These are phyloP conservation scores for Penicillium sp. DNA, from an alignment of 2,329 filamentous ascomycete species.

Conservation along the genomic window DNA sequence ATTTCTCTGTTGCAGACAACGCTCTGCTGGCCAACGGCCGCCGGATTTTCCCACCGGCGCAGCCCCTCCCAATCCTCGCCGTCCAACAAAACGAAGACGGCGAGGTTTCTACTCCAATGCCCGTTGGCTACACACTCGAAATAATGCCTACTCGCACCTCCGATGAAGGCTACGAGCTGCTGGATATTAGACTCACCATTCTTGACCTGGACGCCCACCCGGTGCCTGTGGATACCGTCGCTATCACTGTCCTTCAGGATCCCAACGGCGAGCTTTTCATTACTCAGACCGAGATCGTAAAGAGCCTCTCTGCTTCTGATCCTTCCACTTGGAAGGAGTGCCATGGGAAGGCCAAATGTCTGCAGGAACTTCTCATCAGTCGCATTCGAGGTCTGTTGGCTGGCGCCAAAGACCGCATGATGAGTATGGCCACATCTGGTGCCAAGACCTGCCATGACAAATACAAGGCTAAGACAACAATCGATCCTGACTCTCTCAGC, in stretches of 20 bases:
- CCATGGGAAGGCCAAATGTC: conserved; percentile 39
- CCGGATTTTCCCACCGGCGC: conserved; percentile 39
- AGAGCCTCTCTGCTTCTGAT: conserved; percentile 35
- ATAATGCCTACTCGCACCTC: conserved; percentile 32
- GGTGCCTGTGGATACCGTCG: conserved; percentile 44
- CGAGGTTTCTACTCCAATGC: conserved; percentile 35
- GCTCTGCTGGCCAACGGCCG: conserved; percentile 37
- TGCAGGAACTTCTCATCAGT: conserved; percentile 37
- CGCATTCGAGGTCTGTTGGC: conserved; percentile 41
- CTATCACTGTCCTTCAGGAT: conserved; percentile 40
- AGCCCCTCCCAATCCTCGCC: conserved; percentile 31
- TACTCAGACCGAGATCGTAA: conserved; percentile 37
- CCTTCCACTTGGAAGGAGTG: conserved; percentile 44
- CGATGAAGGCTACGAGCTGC: conserved; percentile 35
- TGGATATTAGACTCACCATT: conserved; percentile 45
- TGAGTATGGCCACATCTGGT: conserved; percentile 28
- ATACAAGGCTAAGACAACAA: conserved; percentile 9
- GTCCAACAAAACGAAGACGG: conserved; percentile 39
- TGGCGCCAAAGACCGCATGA: conserved; percentile 37
- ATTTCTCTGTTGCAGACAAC: conserved; percentile 37
- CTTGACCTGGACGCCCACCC: conserved; percentile 43
- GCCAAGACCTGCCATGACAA: conserved; percentile 35
- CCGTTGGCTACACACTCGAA: conserved; percentile 45
- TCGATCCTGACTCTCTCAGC: conserved; percentile 8
- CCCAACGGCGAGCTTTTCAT: conserved; percentile 38